A percentile compares a stretch with the other conserved stretches of the same genome.
phyloP scores from a whole-genome alignment of 805 yeast species.

The Naumovozyma dairenensis region DNA sequence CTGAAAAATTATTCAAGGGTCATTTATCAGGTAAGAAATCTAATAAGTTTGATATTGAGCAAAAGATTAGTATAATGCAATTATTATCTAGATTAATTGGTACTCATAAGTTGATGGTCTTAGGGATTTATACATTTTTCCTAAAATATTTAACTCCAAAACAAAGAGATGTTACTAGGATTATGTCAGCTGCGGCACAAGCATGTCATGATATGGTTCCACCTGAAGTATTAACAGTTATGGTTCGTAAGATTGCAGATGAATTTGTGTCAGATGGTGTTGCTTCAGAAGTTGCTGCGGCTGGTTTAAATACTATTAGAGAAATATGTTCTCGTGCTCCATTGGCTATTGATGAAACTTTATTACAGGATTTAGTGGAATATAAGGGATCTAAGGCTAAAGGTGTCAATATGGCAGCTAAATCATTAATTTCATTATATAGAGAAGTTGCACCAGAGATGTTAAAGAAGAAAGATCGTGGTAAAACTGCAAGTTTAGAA shows the following conservation, averaged over 20 bases:
- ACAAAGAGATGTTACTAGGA: constrained; percentile 87
- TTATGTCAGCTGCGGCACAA: constrained; percentile 95
- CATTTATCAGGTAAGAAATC: constrained; percentile 64
- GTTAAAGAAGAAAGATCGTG: constrained; percentile 84
- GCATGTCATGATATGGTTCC: constrained; percentile 95
- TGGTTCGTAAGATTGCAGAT: constrained; percentile 88
- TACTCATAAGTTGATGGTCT: constrained; percentile 82
- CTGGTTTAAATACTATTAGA: constrained; percentile 91
- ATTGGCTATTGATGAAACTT: constrained; percentile 77
- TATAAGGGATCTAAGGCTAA: constrained; percentile 91
- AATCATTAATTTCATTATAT: constrained; percentile 73
- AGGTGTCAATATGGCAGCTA: constrained; percentile 90
- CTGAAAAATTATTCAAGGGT: constrained; percentile 66
- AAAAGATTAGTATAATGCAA: constrained; percentile 80
- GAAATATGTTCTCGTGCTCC: constrained; percentile 93
- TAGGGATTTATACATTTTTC: constrained; percentile 84
- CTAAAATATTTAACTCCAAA: constrained; percentile 88
- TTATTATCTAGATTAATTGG: constrained; percentile 84
- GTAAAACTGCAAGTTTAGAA: constrained; percentile 82
- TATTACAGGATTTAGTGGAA: constrained; percentile 80
- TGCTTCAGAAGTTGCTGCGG: constrained; percentile 94
- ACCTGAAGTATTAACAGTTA: constrained; percentile 74
- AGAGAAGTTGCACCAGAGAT: constrained; percentile 96
- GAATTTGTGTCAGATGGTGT: constrained; percentile 98
- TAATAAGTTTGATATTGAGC: constrained; percentile 72